These are phyloP conservation scores for Viola pubescens DNA, from an alignment of 441 rosid species.

Conservation along the genomic window DNA sequence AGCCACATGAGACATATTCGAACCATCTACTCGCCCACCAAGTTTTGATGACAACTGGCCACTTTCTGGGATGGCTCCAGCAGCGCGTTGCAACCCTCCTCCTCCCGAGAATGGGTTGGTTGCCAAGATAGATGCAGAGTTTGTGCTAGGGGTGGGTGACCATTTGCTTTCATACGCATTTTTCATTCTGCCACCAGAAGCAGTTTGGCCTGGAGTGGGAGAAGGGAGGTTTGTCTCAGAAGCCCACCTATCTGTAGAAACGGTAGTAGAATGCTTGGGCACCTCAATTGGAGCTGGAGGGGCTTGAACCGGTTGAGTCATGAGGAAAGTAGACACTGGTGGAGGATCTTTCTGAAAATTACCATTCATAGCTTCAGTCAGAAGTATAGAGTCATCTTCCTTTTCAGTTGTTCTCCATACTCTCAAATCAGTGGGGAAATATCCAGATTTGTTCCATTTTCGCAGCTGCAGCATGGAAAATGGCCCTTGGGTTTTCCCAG, in stretches of 20 bases:
- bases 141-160: conserved; percentile 50
- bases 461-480: conserved; percentile 86
- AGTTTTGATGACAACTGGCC: conserved; percentile 18
- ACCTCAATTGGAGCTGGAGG: conserved; percentile 43
- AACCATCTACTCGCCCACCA: conserved; percentile 14
- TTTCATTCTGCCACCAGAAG: conserved; percentile 30
- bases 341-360: conserved; percentile 47
- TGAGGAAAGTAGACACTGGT: conserved; percentile 22
- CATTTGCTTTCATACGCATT: conserved; percentile 48
- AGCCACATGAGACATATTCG: conserved; percentile 23
- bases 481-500: conserved; percentile 91
- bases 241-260: conserved; percentile 36
- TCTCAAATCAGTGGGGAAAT: conserved; percentile 74
- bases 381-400: conserved; percentile 59
- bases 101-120: conserved; percentile 27
- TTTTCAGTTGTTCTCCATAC: conserved; percentile 67
- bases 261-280: conserved; percentile 32
- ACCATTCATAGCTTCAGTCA: conserved; percentile 70
- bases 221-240: conserved; percentile 72
- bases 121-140: conserved; percentile 26
- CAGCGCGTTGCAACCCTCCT: conserved; percentile 25
- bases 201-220: conserved; percentile 68
- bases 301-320: conserved; percentile 32
- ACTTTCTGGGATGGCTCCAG: conserved; percentile 20
- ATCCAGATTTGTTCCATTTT: conserved; percentile 88